Conservation (phyloP, 352 stramenopile species). For the Phytophthora litchii region DNA sequence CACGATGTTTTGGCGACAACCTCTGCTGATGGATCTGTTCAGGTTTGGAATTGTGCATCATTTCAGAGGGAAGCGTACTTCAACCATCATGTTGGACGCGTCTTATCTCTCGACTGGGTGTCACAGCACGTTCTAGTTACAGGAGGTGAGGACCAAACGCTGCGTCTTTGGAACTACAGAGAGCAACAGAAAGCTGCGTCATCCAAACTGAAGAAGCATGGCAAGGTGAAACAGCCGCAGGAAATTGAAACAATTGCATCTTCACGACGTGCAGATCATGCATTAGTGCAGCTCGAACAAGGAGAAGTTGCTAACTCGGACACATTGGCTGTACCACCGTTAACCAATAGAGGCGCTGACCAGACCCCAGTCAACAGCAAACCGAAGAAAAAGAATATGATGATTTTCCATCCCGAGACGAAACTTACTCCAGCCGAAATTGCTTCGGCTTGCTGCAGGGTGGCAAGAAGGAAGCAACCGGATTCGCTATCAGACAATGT, state of each 20-base stretch:
- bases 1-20: constrained; percentile 49
- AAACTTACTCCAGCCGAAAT: constrained; percentile 25
- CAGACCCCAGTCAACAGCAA: constrained; percentile 19
- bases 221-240: constrained; percentile 35
- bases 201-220: constrained; percentile 26
- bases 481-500: not conserved
- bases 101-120: constrained; percentile 66
- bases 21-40: constrained; percentile 56
- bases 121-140: constrained; percentile 48
- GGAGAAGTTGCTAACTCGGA: not conserved
- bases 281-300: constrained; percentile 1
- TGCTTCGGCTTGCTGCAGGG: constrained; percentile 20
- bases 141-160: constrained; percentile 71
- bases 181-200: constrained; percentile 25
- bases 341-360: constrained; percentile 1
- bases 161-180: constrained; percentile 65
- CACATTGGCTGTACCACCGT: not conserved
- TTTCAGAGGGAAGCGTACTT: constrained; percentile 42
- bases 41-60: constrained; percentile 54
- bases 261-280: not conserved
- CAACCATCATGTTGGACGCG: constrained; percentile 51
- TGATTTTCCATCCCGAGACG: constrained; percentile 36
- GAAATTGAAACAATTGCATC: constrained; percentile 10
- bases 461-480: constrained; percentile 6
- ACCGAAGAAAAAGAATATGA: constrained; percentile 30